phyloP scores from a whole-genome alignment of 441 rosid species.

The Biscutella laevigata region DNA sequence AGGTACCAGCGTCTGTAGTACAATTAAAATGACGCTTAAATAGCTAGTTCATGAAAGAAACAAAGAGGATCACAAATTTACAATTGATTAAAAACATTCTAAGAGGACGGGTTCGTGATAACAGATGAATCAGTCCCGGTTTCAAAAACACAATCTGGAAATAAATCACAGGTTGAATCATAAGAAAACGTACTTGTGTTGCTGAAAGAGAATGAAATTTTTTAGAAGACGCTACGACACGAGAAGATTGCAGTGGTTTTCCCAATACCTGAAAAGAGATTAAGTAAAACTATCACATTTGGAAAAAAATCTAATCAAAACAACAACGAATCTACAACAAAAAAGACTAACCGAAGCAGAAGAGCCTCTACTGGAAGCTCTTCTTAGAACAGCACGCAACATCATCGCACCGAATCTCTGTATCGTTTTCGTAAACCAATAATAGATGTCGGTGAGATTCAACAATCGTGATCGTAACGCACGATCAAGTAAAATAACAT shows the following conservation, averaged over 20 bases:
- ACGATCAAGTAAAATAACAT: too few relatives aligned
- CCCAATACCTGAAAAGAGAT: conserved; percentile 35
- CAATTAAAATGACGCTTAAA: neutral
- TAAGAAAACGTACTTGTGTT: conserved; percentile 31
- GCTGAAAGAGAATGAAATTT: conserved; percentile 37
- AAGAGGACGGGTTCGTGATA: neutral
- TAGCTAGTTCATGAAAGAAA: conserved; percentile 3
- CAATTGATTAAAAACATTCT: neutral
- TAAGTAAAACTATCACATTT: neutral
- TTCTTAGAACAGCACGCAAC: conserved; percentile 57
- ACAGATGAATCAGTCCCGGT: too few relatives aligned
- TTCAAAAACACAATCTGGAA: neutral
- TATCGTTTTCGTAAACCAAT: neutral
- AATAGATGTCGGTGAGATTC: conserved; percentile 17
- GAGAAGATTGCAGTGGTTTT: conserved; percentile 33
- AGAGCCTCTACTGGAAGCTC: conserved; percentile 46
- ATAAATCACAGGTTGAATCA: too few relatives aligned
- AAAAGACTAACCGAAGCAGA: conserved; percentile 41
- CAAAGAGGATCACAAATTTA: neutral
- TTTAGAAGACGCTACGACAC: conserved; percentile 34
- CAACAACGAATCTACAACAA: neutral
- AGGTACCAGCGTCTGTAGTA: conserved; percentile 38
- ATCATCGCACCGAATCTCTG: conserved; percentile 35
- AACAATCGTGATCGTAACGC: too few relatives aligned
- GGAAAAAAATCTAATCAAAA: neutral